Evolutionary conservation across 495 filamentous ascomycete genomes (phyloP).

Genomic region (Sporormia fimetaria): DNA sequence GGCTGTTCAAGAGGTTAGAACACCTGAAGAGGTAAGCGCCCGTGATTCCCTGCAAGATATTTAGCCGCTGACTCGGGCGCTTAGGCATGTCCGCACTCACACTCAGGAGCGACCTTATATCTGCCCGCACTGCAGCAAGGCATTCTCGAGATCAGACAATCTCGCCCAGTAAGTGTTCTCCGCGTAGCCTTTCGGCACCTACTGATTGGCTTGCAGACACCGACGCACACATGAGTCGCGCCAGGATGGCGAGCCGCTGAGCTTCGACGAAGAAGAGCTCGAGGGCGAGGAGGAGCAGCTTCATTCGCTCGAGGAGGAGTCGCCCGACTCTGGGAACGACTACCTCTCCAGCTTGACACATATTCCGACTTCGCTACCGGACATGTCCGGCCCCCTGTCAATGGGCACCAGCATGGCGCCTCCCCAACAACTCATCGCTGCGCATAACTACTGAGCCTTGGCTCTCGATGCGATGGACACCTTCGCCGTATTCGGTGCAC

Average conservation of each 20-base stretch:
- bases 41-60: slow-evolving; percentile 10
- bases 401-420: slow-evolving; percentile 24
- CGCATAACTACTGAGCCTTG: slow-evolving; percentile 25
- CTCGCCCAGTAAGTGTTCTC: slow-evolving; percentile 74
- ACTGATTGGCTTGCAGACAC: slow-evolving; percentile 48
- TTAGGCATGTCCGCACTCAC: slow-evolving; percentile 95
- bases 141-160: slow-evolving; percentile 96
- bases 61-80: slow-evolving; percentile 43
- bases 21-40: slow-evolving; percentile 89
- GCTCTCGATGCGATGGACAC: slow-evolving; percentile 1
- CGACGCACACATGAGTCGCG: slow-evolving; percentile 85
- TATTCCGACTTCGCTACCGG: slow-evolving; percentile 18
- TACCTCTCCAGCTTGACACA: slow-evolving; percentile 28
- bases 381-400: slow-evolving; percentile 20
- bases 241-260: slow-evolving; percentile 51
- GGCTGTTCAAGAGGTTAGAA: slow-evolving; percentile 96
- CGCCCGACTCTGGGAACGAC: slow-evolving; percentile 49
- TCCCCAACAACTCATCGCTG: slow-evolving; percentile 27
- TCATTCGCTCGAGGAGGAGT: slow-evolving; percentile 63
- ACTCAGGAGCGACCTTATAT: slow-evolving; percentile 98
- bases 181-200: slow-evolving; percentile 20
- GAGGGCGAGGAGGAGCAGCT: slow-evolving; percentile 63
- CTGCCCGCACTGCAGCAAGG: slow-evolving; percentile 95
- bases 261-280: slow-evolving; percentile 59
- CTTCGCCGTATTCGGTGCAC: slow-evolving; percentile 4